Evolutionary conservation across 495 filamentous ascomycete species (phyloP), one percentile per base, ranked within the genome.

Genomic region (Talaromyces wortmannii): DNA sequence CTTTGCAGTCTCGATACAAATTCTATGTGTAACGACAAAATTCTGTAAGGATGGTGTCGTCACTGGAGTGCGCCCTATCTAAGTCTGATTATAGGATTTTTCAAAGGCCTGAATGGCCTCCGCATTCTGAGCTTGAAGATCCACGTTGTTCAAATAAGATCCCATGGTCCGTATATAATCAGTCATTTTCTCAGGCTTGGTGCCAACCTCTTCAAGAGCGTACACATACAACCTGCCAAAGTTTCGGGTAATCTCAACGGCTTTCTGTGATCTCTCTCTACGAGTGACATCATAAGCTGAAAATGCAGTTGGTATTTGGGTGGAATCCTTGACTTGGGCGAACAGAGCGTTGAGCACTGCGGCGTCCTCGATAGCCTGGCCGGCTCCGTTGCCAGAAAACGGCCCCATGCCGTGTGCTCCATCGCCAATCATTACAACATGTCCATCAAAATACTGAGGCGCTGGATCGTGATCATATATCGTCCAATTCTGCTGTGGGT

Each of bases 331-430:
- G 36, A 40, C 13, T 13, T 40, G 8, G 13, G 36, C 8, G 36
- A 40, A 40, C 13, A 40, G 36, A 40, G 36, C 36, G 36, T 5
- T 40, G 8, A 40, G 36, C 36, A 40, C 36, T 10, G 36, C 36
- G 0, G 67, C 67, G 18, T 71, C 67, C 56, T 71, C 67, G 30
- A 70, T 66, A 6, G 64, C 58, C 15, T 60, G 42, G 12, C 62
- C 62, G 13, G 65, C 63, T 17, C 69, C 69, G 16, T 65, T 54
- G 5, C 68, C 69, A 36, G 66, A 61, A 44, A 57, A 45, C 5
- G 63, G 65, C 1, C 59, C 63, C 59, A 67, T 64, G 15, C 65
- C 69, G 50, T 72, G 69, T 5, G 36, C 36, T 13, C 8, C 36
- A 40, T 40, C 36, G 36, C 36, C 36, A 40, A 40, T 40, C 2